Percentiles rank a stretch among this genome's conserved stretches.
Evolutionary conservation across 1,139 yeast species (phyloP).

Genomic region (Debaryomyces robertsiae): DNA sequence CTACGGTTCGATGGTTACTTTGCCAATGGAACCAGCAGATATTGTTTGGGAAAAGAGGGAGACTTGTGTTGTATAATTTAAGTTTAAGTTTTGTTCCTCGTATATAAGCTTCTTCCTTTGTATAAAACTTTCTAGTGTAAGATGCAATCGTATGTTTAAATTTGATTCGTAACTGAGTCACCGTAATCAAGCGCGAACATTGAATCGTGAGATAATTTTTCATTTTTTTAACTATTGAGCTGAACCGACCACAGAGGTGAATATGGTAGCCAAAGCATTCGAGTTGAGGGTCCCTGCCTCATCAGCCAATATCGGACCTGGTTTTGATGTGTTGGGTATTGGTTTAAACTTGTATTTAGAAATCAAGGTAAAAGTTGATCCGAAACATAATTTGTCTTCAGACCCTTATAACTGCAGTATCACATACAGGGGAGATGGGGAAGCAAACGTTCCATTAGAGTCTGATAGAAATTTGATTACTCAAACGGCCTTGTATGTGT

Average conservation of each 20-base stretch:
- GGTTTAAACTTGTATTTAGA: slow-evolving; percentile 77
- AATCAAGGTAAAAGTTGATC: slow-evolving; percentile 65
- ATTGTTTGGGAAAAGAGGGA: slow-evolving; percentile 75
- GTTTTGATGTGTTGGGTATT: slow-evolving; percentile 93
- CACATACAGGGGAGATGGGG: slow-evolving; percentile 75
- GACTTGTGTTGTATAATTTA: slow-evolving; percentile 30
- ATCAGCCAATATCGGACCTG: slow-evolving; percentile 97
- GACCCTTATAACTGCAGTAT: slow-evolving; percentile 74
- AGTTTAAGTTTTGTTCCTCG: slow-evolving; percentile 1
- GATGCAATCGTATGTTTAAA: neutral
- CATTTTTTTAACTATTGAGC: too few species aligned
- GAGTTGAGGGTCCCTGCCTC: slow-evolving; percentile 88
- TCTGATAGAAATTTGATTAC: slow-evolving; percentile 85
- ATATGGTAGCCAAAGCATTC: slow-evolving; percentile 41
- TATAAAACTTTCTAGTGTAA: neutral
- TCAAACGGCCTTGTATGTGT: slow-evolving; percentile 85
- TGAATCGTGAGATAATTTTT: slow-evolving; percentile 3
- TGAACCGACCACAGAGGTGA: neutral
- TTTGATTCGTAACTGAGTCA: neutral
- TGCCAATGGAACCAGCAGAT: slow-evolving; percentile 77
- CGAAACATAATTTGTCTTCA: slow-evolving; percentile 46
- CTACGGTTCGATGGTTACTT: slow-evolving; percentile 90
- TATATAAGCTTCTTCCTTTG: neutral
- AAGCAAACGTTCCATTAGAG: slow-evolving; percentile 71
- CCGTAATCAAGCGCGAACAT: neutral